Conservation (phyloP, 2,329 filamentous ascomycete species). For the Pseudogymnoascus sp. region DNA sequence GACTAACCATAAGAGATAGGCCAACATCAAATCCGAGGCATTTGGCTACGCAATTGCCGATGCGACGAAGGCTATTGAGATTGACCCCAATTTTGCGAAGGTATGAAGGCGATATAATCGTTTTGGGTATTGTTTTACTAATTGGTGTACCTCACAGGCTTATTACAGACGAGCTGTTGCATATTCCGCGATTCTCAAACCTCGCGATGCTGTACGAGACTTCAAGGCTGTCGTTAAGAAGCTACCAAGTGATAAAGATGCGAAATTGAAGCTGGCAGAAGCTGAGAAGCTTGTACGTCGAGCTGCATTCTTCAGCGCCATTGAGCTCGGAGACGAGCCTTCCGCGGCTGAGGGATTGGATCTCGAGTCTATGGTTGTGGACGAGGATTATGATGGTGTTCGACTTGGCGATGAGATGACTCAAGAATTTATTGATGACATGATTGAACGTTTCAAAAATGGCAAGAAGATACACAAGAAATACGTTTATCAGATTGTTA, state of each 20-base stretch:
- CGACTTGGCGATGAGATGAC: conserved; percentile 78
- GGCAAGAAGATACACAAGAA: conserved; percentile 94
- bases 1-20: conserved; percentile 50
- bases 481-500: conserved; percentile 93
- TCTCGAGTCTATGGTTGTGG: conserved; percentile 74
- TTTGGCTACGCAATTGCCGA: conserved; percentile 90
- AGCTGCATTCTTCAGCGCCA: conserved; percentile 86
- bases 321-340: conserved; percentile 84
- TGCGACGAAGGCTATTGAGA: conserved; percentile 80
- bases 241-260: conserved; percentile 81
- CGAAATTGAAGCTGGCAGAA: conserved; percentile 80
- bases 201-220: conserved; percentile 80
- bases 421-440: conserved; percentile 92
- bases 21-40: conserved; percentile 88
- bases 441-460: conserved; percentile 90
- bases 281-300: conserved; percentile 93
- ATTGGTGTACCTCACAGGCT: conserved; percentile 46
- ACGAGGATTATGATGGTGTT: conserved; percentile 77
- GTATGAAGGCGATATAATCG: conserved; percentile 36
- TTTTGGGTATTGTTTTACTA: neutral
- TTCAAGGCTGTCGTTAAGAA: conserved; percentile 86
- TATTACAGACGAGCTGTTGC: conserved; percentile 91
- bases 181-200: conserved; percentile 81
- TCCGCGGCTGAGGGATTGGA: conserved; percentile 88
- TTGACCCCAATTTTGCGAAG: conserved; percentile 84